Base-by-base conservation (phyloP, 1,284 basidiomycete species). In the Pyrrhoderma noxium region DNA sequence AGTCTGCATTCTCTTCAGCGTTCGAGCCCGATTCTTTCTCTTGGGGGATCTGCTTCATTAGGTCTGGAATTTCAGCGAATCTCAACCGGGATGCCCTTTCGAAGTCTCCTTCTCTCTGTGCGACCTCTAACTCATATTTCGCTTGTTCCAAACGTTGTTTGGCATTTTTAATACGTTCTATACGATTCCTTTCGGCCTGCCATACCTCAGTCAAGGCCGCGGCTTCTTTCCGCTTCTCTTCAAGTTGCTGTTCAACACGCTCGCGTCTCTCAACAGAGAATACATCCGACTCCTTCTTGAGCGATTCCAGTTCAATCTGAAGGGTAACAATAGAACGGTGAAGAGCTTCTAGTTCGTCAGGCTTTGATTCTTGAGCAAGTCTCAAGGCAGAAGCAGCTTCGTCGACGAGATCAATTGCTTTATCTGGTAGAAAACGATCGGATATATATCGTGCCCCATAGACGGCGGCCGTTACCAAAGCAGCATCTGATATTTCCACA, bases 341-440 rank as follows among this genome's bases (percentile, higher is more conserved):
- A 4, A 96, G 75, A 1, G 75, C 73, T 62, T 96, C 93, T 2
- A 97, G 74, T 55, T 83, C 82, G 56, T 92, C 87, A 0, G 93
- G 94, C 62, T 93, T 92, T 39, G 80, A 85, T 64, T 96, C 94
- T 61, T 94, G 93, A 1, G 92, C 86, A 3, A 97, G 79, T 1
- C 93, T 81, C n/a, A 96, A 72, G 0, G 90, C 73, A 4, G 88
- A 89, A 4, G 89, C 88, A 1, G 92, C 91, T 66, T 95, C 93
- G 65, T 96, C 93, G 2, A 96, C 80, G 2, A 95, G 75, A 65
- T 92, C 89, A 51, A 93, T 91, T 3, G 89, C 88, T 65, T 93
- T 93, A 71, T 95, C 93, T 0, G 93, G 93, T 1, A 94, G 73
- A 65, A 80, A 91, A 1, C 92, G 78, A 63, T 93, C 89, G 0